Evolutionary conservation across 164 flowering plant genomes (phyloP).

Genomic region (Protea cynaroides): DNA sequence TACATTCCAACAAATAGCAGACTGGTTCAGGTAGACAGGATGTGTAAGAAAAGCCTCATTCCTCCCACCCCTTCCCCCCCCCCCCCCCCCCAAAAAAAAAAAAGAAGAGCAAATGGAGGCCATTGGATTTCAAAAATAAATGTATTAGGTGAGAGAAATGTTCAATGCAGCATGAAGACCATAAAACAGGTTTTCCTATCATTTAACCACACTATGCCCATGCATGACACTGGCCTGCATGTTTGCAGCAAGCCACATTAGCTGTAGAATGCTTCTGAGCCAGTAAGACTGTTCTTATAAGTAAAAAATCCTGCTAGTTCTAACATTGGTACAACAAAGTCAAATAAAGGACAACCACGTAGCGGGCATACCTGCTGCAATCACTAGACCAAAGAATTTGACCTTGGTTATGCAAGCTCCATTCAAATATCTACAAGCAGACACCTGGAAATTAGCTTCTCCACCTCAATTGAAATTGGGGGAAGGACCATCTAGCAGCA

Average conservation of each 20-base stretch:
- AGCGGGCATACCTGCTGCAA: constrained; percentile 52
- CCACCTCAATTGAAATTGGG: constrained; percentile 2
- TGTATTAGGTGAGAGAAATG: no score
- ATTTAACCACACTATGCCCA: not conserved
- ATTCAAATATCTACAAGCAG: constrained; percentile 71
- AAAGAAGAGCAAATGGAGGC: no score
- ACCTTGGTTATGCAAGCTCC: constrained; percentile 96
- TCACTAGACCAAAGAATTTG: constrained; percentile 87
- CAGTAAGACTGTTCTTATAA: not conserved
- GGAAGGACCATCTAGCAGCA: not conserved
- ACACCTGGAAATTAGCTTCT: constrained; percentile 7
- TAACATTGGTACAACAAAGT: no score
- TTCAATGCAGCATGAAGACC: no score
- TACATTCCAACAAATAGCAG: not conserved
- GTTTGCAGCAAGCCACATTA: not conserved
- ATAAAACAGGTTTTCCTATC: no score
- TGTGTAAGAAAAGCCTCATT: no score
- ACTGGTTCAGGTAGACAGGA: no score
- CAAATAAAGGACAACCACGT: not conserved
- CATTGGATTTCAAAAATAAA: no score
- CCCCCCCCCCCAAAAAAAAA: no score
- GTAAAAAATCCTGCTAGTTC: not conserved
- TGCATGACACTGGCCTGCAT: not conserved
- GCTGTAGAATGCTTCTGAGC: not conserved
- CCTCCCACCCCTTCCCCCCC: no score